Conservation (phyloP, 2,329 filamentous ascomycete genomes). For the Neopestalotiopsis sp. region DNA sequence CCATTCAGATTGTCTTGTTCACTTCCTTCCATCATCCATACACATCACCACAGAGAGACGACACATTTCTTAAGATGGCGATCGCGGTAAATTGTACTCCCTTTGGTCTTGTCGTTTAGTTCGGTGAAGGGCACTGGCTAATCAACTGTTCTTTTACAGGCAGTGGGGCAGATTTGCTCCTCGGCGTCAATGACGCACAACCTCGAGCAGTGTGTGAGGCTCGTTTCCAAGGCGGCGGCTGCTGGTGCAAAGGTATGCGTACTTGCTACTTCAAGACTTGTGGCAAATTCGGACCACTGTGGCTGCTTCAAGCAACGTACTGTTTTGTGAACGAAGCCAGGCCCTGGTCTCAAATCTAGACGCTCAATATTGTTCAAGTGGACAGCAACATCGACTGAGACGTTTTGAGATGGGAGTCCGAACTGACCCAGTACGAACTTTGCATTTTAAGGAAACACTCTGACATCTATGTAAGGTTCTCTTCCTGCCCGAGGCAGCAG, state of each 20-base stretch:
- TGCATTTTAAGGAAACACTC: not conserved
- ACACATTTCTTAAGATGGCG: not conserved
- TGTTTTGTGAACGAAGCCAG: not conserved
- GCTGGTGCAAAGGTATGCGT: conserved; percentile 75
- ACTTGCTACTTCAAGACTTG: conserved; percentile 12
- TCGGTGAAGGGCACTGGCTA: no score
- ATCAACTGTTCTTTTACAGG: conserved; percentile 52
- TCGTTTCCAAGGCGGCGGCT: conserved; percentile 74
- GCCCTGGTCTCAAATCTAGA: not conserved
- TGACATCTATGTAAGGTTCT: conserved; percentile 59
- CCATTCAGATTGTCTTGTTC: not conserved
- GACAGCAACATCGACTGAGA: no score
- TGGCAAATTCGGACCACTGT: not conserved
- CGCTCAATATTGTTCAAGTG: no score
- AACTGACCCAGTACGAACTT: not conserved
- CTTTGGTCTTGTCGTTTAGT: no score
- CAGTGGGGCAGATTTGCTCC: conserved; percentile 88
- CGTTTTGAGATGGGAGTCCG: no score
- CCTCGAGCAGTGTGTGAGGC: conserved; percentile 74
- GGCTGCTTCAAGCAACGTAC: not conserved
- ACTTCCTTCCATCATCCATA: not conserved
- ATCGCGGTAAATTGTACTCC: not conserved
- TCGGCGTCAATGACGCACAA: conserved; percentile 80
- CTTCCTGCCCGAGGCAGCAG: conserved; percentile 90
- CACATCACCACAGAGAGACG: not conserved